Evolutionary conservation across 805 yeast genomes (phyloP), one percentile per base, ranked within the genome.

Genomic region (Yamadazyma takamatsuzukensis): DNA sequence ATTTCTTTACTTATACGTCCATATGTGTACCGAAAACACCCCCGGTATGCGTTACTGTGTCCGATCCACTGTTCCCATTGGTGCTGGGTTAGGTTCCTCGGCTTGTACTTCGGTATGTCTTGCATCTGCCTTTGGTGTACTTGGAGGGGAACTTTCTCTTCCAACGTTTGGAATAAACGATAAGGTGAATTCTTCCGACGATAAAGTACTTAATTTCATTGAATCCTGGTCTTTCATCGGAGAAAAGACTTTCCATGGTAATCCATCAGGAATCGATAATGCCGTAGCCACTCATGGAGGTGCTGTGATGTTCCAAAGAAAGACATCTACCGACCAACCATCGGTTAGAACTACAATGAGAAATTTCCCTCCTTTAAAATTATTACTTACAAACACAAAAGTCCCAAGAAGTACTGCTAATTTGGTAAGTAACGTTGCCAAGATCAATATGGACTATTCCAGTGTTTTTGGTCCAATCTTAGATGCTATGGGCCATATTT

Each of bases 271-370:
- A 9, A 87, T 93, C 33, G 98, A 93, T 56, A 93, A 93, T 52
- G 88, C 96, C 0, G 97, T 90, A 30, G 94, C 97, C 2, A 83
- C 96, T 0, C 80, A 80, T 45, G 98, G 98, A 15, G 97, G 97
- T 29, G 97, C 97, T 0, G 95, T 93, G 1, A 68, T 81, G 76
- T 90, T 80, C 60, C 90, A 83, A 59, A 74, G 95, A 49, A 64
- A 54, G 64, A 59, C 61, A 12, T 61, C 64, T 34, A 72, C 82
- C 2, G 47, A 70, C 33, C 45, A 44, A 19, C 83, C 85, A 14
- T 72, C 80, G 32, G 72, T 72, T n/a, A 62, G 87, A 40, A 75
- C 81, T 7, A 70, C 79, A 13, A 78, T 84, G 74, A 68, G 81
- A 38, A 73, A 76, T 38, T 78, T 87, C 54, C 95, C 96, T 1